Percentiles rank a stretch among this genome's conserved stretches.
Conservation (phyloP, 805 yeast genomes). For the Scheffersomyces stipitis region DNA sequence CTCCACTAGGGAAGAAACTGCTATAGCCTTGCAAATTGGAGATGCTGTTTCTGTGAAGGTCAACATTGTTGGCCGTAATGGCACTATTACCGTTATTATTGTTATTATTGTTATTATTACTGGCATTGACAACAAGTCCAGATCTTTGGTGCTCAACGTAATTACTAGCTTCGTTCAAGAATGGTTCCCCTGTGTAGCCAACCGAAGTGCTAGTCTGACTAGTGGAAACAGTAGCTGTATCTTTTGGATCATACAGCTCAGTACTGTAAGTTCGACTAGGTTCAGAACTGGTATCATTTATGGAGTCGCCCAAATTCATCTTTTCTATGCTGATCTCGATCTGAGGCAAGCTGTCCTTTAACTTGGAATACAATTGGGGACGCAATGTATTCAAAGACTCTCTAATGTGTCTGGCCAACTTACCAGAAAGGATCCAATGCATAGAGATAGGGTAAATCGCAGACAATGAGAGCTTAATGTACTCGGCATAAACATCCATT, state of each 20-base stretch:
- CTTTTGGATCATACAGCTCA: neutral
- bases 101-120: no score
- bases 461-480: conserved; percentile 48
- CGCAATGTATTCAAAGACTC: conserved; percentile 44
- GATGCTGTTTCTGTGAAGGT: conserved; percentile 1
- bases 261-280: neutral
- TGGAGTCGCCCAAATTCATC: neutral
- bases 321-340: conserved; percentile 10
- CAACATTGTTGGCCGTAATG: neutral
- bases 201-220: neutral
- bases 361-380: conserved; percentile 39
- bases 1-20: neutral
- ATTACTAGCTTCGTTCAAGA: neutral
- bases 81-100: conserved; percentile 3
- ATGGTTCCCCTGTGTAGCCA: neutral
- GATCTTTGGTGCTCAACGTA: neutral
- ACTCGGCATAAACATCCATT: conserved; percentile 45
- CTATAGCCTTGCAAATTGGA: conserved; percentile 3
- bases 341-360: conserved; percentile 31
- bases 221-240: neutral
- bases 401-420: conserved; percentile 45
- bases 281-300: neutral
- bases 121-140: neutral
- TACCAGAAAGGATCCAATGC: conserved; percentile 53
- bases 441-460: conserved; percentile 49